Evolutionary conservation across 176 grass and related monocot genomes (phyloP), one percentile per base, ranked within the genome.

Genomic region (Calamus simplicifolius): DNA sequence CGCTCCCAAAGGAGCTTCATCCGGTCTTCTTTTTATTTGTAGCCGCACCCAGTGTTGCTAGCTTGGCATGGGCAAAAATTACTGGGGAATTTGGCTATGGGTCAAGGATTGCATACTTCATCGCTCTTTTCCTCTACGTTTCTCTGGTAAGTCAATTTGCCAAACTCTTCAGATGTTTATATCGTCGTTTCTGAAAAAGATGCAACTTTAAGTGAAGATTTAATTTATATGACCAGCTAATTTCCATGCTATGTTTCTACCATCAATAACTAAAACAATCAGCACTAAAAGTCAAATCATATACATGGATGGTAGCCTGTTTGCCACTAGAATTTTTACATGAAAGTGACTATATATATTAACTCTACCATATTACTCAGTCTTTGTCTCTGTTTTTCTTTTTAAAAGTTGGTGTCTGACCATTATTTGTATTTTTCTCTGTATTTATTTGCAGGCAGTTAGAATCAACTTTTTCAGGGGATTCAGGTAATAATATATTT

Each of bases 21-120:
- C 93, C 93, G 5, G 93, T 92, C 0, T 88, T 88, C 81, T 97
- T 91, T 62, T 72, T 97, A 29, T 97, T 97, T 69, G 84, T 97
- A 18, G 93, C 93, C 1, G 81, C 93, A 55, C 93, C 93, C 4
- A 85, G 81, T 59, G 84, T 88, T 19, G 87, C 93, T 31, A 80
- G 81, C 79, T 80, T 85, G 12, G 93, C 87, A 5, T 97, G 93
- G 93, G 81, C 87, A 0, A 72, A 77, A 8, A 91, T 97, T 58
- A 88, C 70, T 25, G 81, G 87, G 25, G 84, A 78, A 28, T 97
- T 97, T 64, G 87, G 67, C 18, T 77, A 73, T 69, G 75, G 83
- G 10, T 88, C 93, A 0, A 63, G 73, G 48, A 78, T 88, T 31
- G 69, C 75, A 14, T 97, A 85, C 57, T 97, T 97, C 73, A 78